Conservation (phyloP, 306 rosid species). For the Lathyrus sativus region DNA sequence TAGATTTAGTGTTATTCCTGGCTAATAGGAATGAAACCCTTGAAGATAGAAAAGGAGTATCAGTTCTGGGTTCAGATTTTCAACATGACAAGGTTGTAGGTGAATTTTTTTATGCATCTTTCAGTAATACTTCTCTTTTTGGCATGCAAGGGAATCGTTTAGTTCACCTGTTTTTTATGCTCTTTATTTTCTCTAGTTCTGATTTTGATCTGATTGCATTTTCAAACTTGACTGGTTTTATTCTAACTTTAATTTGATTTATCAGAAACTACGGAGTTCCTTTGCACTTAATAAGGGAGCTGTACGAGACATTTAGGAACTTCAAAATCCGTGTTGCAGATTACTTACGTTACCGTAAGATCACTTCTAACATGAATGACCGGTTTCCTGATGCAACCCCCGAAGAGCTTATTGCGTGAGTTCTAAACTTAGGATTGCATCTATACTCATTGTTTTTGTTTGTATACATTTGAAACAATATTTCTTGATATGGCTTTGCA, state of each 20-base stretch:
- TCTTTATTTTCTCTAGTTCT: neutral
- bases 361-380: slow-evolving; percentile 98
- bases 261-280: slow-evolving; percentile 90
- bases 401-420: slow-evolving; percentile 94
- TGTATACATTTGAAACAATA: neutral
- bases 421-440: slow-evolving; percentile 33
- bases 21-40: slow-evolving; percentile 6
- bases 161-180: neutral
- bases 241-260: slow-evolving; percentile 39
- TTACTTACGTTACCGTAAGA: slow-evolving; percentile 87
- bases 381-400: slow-evolving; percentile 97
- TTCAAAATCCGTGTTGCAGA: slow-evolving; percentile 87
- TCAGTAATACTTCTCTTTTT: slow-evolving; percentile 24
- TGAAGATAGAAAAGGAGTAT: neutral
- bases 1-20: slow-evolving; percentile 8
- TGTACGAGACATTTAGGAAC: slow-evolving; percentile 97
- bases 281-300: slow-evolving; percentile 93
- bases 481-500: slow-evolving; percentile 47
- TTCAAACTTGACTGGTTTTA: slow-evolving; percentile 15
- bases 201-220: slow-evolving; percentile 20
- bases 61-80: neutral
- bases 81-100: neutral
- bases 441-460: slow-evolving; percentile 1
- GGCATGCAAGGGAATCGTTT: slow-evolving; percentile 6
- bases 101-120: neutral